A percentile compares a stretch with the other conserved stretches of the same genome.
Evolutionary conservation across 139 green algal genomes (phyloP).

Genomic region (Volvox reticuliferus): DNA sequence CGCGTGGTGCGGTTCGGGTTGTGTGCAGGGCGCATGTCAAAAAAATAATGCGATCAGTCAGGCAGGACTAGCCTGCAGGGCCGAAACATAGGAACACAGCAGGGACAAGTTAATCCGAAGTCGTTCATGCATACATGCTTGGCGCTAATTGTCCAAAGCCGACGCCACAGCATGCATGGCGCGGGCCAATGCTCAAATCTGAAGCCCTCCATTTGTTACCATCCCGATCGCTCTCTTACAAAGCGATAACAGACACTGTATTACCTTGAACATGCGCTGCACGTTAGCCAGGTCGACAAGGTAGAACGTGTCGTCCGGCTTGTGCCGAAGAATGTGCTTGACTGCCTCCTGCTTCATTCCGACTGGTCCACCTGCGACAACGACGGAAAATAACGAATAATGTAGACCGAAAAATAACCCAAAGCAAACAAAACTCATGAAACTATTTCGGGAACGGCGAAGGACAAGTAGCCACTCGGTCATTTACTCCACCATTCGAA

Average conservation of each 20-base stretch:
- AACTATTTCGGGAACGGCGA: no score
- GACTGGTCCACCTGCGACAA: constrained; percentile 27
- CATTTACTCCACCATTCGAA: no score
- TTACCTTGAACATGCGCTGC: constrained; percentile 77
- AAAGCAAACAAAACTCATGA: no score
- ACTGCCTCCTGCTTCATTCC: constrained; percentile 48
- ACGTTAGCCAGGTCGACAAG: constrained; percentile 92
- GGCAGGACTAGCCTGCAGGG: constrained; percentile 49
- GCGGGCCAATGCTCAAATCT: background rate
- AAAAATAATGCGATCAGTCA: constrained; percentile 10
- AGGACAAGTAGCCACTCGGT: no score
- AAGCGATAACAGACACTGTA: background rate
- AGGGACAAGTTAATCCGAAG: constrained; percentile 31
- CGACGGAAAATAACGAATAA: no score
- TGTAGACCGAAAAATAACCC: no score
- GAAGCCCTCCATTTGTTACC: constrained; percentile 1
- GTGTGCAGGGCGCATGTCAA: constrained; percentile 35
- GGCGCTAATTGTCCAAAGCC: background rate
- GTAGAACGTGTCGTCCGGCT: constrained; percentile 92
- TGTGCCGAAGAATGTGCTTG: constrained; percentile 48
- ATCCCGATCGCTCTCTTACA: background rate
- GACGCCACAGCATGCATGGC: constrained; percentile 19
- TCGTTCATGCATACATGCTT: background rate
- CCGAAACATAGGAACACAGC: constrained; percentile 40
- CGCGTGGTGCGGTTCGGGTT: constrained; percentile 27